Evolutionary conservation across 495 filamentous ascomycete species (phyloP), one percentile per base, ranked within the genome.

Genomic region (Friedmanniomyces endolithicus): DNA sequence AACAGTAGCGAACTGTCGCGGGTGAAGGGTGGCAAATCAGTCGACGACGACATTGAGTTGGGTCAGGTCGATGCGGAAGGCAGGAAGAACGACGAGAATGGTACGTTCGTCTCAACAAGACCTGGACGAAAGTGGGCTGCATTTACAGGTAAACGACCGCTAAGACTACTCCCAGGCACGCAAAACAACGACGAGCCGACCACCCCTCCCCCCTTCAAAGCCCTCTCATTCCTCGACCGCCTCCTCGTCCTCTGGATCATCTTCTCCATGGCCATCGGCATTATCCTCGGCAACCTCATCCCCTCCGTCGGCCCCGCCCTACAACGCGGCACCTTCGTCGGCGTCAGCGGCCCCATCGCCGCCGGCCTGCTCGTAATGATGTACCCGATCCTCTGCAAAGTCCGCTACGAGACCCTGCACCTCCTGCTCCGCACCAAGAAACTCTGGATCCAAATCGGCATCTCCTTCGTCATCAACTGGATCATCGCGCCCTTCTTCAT

Each of bases 341-440:
- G 77, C 1, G 88, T 94, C 25, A 86, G 82, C 16, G 62, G 89
- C 7, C 88, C 87, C 0, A 90, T 94, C 44, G 85, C 87, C 0
- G 68, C 90, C 56, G 88, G 89, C 12, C 72, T 95, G 19, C 75
- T 95, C 8, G 79, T 92, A 25, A 95, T 94, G 87, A 95, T 95
- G 88, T 94, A 94, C 62, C 89, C 89, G 0, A 94, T 94, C 57
- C 73, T 94, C 20, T 92, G 89, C 78, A 95, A 95, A 68, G 83
- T 95, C n/a, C 79, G 80, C 33, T 94, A 79, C 67, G 90, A 95
- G 67, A 77, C 75, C 0, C 68, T 97, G 40, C 87, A 90, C 66
- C 74, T 77, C 8, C 66, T 87, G 17, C 80, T 94, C 57, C 67
- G 69, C 11, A 63, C 75, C 4, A 75, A 75, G 4, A 70, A 70